phyloP scores from a whole-genome alignment of 805 yeast genomes.

The Torulaspora delbrueckii region DNA sequence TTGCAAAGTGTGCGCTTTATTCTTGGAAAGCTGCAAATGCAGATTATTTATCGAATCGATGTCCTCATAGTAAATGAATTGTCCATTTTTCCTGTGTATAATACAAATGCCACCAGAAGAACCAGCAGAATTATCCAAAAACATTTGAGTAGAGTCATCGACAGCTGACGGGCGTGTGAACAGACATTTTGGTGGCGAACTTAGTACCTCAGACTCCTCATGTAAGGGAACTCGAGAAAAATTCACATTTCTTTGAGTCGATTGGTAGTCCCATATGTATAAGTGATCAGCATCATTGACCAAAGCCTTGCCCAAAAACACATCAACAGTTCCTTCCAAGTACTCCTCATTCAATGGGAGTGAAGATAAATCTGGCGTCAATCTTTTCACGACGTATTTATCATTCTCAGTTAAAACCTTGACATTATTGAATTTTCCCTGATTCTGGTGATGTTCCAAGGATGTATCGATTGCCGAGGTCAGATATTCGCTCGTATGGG shows the following conservation, averaged over 20 bases:
- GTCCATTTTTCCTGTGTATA: conserved; percentile 55
- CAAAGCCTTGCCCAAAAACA: conserved; percentile 45
- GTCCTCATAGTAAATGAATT: conserved; percentile 65
- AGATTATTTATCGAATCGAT: conserved; percentile 42
- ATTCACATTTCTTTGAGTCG: conserved; percentile 54
- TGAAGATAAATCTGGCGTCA: conserved; percentile 21
- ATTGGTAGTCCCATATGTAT: conserved; percentile 63
- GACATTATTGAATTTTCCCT: conserved; percentile 11
- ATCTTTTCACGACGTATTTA: conserved; percentile 25
- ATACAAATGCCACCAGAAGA: conserved; percentile 66
- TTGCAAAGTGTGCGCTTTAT: conserved; percentile 25
- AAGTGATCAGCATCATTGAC: conserved; percentile 47
- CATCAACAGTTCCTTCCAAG: conserved; percentile 44
- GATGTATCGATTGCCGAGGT: conserved; percentile 11
- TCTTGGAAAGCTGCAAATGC: conserved; percentile 26
- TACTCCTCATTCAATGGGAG: conserved; percentile 8
- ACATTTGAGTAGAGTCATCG: conserved; percentile 43
- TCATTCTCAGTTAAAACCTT: conserved; percentile 32
- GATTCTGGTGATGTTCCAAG: conserved; percentile 8
- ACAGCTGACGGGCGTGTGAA: conserved; percentile 32
- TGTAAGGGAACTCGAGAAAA: conserved; percentile 27
- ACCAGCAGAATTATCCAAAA: conserved; percentile 31
- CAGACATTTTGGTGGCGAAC: conserved; percentile 24
- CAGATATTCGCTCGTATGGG: conserved; percentile 6
- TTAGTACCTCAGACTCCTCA: conserved; percentile 20